Evolutionary conservation across 2,329 filamentous ascomycete species (phyloP), one percentile per base, ranked within the genome.

Genomic region (Daldinia eschscholtzii): DNA sequence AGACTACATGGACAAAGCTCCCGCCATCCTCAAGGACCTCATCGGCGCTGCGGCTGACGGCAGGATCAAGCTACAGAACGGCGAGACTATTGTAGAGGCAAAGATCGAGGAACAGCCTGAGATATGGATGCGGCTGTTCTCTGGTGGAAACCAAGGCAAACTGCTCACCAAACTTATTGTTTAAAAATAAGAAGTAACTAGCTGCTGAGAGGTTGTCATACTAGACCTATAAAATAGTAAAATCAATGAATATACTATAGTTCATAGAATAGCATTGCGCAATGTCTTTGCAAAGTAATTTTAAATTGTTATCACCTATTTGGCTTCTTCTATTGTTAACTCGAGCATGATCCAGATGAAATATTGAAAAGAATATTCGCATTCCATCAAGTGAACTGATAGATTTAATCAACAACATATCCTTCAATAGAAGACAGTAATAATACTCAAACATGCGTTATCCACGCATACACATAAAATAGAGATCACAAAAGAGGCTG

Each of bases 1-100:
- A 5, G 80, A 84, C 70, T 82, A 76, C 30, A 65, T 75, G 58
- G 76, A 79, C 65, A 73, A 75, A 65, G 68, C 69, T 2, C 73
- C 75, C 0, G 65, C 42, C 2, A 74, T 75, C 28, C 65, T 76
- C 12, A 57, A 52, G 46, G 74, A 77, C 59, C 67, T 77, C 2
- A 72, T 76, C 20, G 70, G 41, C 15, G 75, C 75, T 6, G 72
- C 74, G 6, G 71, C 67, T 1, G 72, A 76, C 20, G 75, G 75
- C 13, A 69, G 67, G 33, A 66, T 76, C 39, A 69, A 70, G 64
- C 35, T 77, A n/a, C 57, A 66, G 23, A 65, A 68, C 7, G 70
- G 66, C 56, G 72, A 77, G 68, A 76, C 74, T 7, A 35, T 76
- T 6, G 75, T 78, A 2, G 74, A 77, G 57, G 75, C 68, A 1